Conservation (phyloP, 805 yeast genomes). For the Nematodospora valgi region DNA sequence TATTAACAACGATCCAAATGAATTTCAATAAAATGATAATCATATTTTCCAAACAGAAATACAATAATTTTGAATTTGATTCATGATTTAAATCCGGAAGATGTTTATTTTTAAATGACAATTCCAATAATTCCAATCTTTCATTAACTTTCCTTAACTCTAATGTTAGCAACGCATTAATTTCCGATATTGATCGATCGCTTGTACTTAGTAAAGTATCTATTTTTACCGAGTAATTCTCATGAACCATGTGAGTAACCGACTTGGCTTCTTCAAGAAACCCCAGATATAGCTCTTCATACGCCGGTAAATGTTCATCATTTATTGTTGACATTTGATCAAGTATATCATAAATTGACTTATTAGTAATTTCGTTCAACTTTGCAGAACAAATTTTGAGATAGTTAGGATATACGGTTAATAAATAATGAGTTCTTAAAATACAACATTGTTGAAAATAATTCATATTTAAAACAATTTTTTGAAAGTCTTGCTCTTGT, state of each 20-base stretch:
- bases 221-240: slow-evolving; percentile 48
- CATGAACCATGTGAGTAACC: slow-evolving; percentile 34
- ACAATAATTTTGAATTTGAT: slow-evolving; percentile 35
- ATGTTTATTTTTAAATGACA: slow-evolving; percentile 23
- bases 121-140: slow-evolving; percentile 40
- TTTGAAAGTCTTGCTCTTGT: slow-evolving; percentile 10
- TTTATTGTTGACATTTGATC: slow-evolving; percentile 18
- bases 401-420: slow-evolving; percentile 20
- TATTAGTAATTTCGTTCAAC: slow-evolving; percentile 15
- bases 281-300: slow-evolving; percentile 30
- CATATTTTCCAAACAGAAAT: slow-evolving; percentile 46
- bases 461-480: slow-evolving; percentile 9
- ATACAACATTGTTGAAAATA: slow-evolving; percentile 16
- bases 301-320: slow-evolving; percentile 31
- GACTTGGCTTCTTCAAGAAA: slow-evolving; percentile 34
- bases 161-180: slow-evolving; percentile 65
- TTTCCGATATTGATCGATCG: slow-evolving; percentile 69
- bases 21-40: slow-evolving; percentile 51
- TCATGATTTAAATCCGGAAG: slow-evolving; percentile 20
- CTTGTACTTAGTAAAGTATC: slow-evolving; percentile 61
- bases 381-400: slow-evolving; percentile 12
- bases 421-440: slow-evolving; percentile 16
- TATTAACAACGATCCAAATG: slow-evolving; percentile 55
- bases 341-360: slow-evolving; percentile 15
- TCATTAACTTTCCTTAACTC: slow-evolving; percentile 56